Conservation (phyloP, 345 rosid species). For the Aurinia saxatilis region DNA sequence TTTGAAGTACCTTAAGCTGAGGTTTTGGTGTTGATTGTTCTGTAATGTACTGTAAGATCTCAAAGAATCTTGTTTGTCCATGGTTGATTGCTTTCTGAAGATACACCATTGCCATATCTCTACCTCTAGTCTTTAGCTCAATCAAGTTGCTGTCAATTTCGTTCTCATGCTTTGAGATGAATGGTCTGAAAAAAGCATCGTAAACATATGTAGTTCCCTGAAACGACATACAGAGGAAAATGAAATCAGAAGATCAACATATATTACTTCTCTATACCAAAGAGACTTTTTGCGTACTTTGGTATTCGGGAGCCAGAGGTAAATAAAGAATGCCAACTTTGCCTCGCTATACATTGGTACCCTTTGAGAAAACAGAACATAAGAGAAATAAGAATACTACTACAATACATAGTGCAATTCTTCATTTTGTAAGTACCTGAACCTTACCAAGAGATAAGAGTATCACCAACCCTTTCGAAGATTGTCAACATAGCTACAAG, state of each 20-base stretch:
- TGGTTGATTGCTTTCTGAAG: slow-evolving; percentile 45
- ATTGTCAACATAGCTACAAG: slow-evolving; percentile 57
- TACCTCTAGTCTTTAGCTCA: slow-evolving; percentile 42
- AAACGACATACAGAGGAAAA: not conserved
- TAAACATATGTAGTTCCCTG: slow-evolving; percentile 59
- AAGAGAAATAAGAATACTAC: not conserved
- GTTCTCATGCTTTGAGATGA: slow-evolving; percentile 45
- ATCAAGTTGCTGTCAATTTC: slow-evolving; percentile 49
- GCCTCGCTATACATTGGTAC: slow-evolving; percentile 76
- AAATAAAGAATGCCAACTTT: slow-evolving; percentile 60
- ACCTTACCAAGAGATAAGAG: slow-evolving; percentile 54
- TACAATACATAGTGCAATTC: not conserved
- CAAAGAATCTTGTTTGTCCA: slow-evolving; percentile 43
- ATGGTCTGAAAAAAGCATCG: slow-evolving; percentile 42
- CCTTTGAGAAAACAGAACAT: slow-evolving; percentile 33
- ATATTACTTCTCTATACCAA: not conserved
- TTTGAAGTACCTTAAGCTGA: slow-evolving; percentile 37
- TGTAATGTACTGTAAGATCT: slow-evolving; percentile 38
- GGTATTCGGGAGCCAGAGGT: slow-evolving; percentile 71
- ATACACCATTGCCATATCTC: slow-evolving; percentile 31
- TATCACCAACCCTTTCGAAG: slow-evolving; percentile 64
- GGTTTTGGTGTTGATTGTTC: slow-evolving; percentile 35
- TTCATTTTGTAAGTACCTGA: not conserved
- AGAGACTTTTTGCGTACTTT: slow-evolving; percentile 33
- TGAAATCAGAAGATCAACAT: not conserved